Evolutionary conservation across 2,329 filamentous ascomycete genomes (phyloP), one percentile per base, ranked within the genome.

Genomic region (Colletotrichum sp.): DNA sequence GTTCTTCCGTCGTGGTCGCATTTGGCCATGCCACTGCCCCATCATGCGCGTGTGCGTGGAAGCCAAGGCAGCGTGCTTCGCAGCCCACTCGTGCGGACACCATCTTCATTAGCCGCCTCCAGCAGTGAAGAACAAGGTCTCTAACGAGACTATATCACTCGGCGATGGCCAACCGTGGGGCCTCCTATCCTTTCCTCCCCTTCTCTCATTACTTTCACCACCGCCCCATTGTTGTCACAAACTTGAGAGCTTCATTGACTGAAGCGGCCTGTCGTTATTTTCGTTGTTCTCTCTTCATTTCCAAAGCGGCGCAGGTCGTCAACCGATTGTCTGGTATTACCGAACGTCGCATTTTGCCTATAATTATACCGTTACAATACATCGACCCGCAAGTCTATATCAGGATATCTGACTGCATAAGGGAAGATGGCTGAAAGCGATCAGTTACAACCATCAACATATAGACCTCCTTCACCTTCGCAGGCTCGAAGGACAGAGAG

Each of bases 401-500:
- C 76, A 66, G 75, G 75, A 83, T 84, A 83, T 76, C 81, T 82
- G 78, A 79, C 78, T 77, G 66, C 76, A 81, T 79, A 78, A 30
- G 36, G 32, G 80, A 87, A 81, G 77, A 91, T 91, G 89, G 82
- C 89, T 70, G 88, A 88, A 67, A 79, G 84, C 78, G 73, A 84
- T 77, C 79, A 87, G 72, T 81, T 87, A 76, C 84, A 86, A 56
- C 80, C 82, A 71, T 83, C 80, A 76, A 84, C 84, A 78, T 89
- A 88, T 80, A 85, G 84, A 80, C 84, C 88, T 81, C 85, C 84
- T 78, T 88, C 88, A 77, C 85, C 88, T 85, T 87, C 88, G 90
- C 90, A 86, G 88, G 90, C 82, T 83, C 90, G 89, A 86, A 88
- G 88, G 84, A 84, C 84, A 77, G 86, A 84, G 81, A 85, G 84